Evolutionary conservation across 2,329 filamentous ascomycete species (phyloP).

Genomic region (Beauveria sp.): DNA sequence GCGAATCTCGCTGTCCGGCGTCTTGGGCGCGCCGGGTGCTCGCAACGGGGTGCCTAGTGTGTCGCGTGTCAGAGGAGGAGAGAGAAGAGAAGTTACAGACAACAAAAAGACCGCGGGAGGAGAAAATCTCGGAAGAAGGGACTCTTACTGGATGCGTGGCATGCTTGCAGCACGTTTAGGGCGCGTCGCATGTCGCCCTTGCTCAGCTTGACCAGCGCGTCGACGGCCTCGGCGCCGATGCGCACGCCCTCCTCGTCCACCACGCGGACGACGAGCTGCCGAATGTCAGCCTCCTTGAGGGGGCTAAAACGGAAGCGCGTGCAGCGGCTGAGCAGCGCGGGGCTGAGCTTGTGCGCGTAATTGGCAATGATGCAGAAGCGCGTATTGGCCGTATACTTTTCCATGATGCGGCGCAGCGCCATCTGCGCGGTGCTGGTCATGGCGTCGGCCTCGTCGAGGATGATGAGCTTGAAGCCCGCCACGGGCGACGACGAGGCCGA

Average conservation of each 20-base stretch:
- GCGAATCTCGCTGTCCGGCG: slow-evolving; percentile 56
- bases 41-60: slow-evolving; percentile 58
- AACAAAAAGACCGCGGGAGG: not conserved
- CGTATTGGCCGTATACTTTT: slow-evolving; percentile 97
- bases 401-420: slow-evolving; percentile 95
- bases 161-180: slow-evolving; percentile 91
- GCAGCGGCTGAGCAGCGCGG: slow-evolving; percentile 84
- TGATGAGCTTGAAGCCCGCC: slow-evolving; percentile 87
- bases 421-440: slow-evolving; percentile 99
- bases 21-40: slow-evolving; percentile 49
- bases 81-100: not conserved
- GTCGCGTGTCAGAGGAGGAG: not conserved
- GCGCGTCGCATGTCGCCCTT: slow-evolving; percentile 95
- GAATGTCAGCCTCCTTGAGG: slow-evolving; percentile 80
- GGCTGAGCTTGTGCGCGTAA: slow-evolving; percentile 95
- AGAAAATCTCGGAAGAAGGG: too few species aligned
- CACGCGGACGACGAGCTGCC: slow-evolving; percentile 78
- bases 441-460: slow-evolving; percentile 96
- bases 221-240: slow-evolving; percentile 72
- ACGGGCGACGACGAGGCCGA: slow-evolving; percentile 35
- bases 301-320: slow-evolving; percentile 94
- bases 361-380: slow-evolving; percentile 98
- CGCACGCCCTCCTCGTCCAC: slow-evolving; percentile 80
- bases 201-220: slow-evolving; percentile 77
- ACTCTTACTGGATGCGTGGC: slow-evolving; percentile 76